phyloP scores from a whole-genome alignment of 352 stramenopile genomes.

The Phytophthora vignae region DNA sequence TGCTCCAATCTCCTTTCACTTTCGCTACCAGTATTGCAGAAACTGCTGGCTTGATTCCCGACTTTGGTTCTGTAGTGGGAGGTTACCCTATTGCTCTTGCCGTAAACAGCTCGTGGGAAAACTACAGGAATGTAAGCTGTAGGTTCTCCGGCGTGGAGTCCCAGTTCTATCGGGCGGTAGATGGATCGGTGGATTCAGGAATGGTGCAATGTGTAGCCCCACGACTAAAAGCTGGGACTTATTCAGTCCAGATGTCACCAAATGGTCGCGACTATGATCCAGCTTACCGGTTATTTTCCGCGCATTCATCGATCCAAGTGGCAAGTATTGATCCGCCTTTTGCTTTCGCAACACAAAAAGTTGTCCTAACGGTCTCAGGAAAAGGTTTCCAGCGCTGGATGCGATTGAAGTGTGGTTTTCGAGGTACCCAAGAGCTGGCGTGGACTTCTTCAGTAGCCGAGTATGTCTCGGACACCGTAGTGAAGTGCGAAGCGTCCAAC shows the following conservation, averaged over 20 bases:
- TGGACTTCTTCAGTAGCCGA: conserved; percentile 30
- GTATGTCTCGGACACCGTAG: conserved; percentile 32
- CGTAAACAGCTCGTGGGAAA: conserved; percentile 18
- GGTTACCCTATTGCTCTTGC: conserved; percentile 31
- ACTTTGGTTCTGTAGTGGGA: conserved; percentile 39
- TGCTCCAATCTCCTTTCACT: conserved; percentile 34
- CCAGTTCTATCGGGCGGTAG: conserved; percentile 9
- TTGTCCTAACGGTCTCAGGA: conserved; percentile 35
- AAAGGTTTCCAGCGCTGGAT: conserved; percentile 54
- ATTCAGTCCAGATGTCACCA: conserved; percentile 44
- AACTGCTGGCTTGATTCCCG: conserved; percentile 18
- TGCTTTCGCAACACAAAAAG: conserved; percentile 23
- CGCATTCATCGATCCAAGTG: conserved; percentile 35
- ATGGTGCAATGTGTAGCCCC: conserved; percentile 36
- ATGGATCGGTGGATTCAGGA: neutral
- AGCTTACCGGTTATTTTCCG: conserved; percentile 26
- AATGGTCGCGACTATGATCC: conserved; percentile 49
- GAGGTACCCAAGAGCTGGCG: neutral
- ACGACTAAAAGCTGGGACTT: conserved; percentile 29
- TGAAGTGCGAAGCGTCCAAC: conserved; percentile 32
- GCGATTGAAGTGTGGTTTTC: conserved; percentile 48
- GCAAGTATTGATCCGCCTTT: conserved; percentile 27
- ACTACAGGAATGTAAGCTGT: conserved; percentile 27
- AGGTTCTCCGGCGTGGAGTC: conserved; percentile 30
- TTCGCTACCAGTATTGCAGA: conserved; percentile 25